Base-by-base conservation (phyloP, 148 eudicot genomes). In the Limonium bicolor region DNA sequence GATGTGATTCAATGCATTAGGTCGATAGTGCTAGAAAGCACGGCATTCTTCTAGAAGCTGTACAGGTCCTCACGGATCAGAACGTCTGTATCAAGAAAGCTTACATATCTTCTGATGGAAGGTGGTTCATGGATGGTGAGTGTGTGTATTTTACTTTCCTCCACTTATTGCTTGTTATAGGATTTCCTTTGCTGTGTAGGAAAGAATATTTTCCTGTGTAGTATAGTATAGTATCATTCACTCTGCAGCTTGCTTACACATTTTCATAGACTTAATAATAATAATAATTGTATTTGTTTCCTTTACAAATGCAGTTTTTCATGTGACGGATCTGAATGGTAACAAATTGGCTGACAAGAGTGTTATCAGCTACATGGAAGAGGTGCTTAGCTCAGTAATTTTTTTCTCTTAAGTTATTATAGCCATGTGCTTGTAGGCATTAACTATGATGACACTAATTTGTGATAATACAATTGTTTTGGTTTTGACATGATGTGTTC, bases 91-190 rank as follows among this genome's bases (percentile, higher is more conserved):
- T 90, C 27, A 73, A 80, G 53, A 90, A 90, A 39, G 97, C 84
- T 20, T 80, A 90, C 66, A 59, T 90, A 34, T 90, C 84, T 3
- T 90, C 93, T 5, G 97, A 90, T 56, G 97, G 97, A 35, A 64
- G 82, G 40, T 90, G 97, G 97, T 83, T 74, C 70, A 90, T 90
- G 97, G 93, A 84, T 51, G 97, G 97, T 90, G 43, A 61, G 76
- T 24, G 3, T 2, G 13, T 12, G 13, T 32, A 32, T 5, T 29
- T 8, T 2, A 27, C 10, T 31, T 33, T 34, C 45, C 21, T 3
- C 5, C 25, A 10, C 33, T 47, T 42, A 19, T 14, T 3, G 4
- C 11, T 31, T 29, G 30, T 41, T 40, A 18, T 2, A 32, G 3
- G 11, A 10, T 2, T 10, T 15, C 5, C 6, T 10, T 6, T 32